Conservation (phyloP, 2,329 filamentous ascomycete genomes). For the Fusarium napiforme region DNA sequence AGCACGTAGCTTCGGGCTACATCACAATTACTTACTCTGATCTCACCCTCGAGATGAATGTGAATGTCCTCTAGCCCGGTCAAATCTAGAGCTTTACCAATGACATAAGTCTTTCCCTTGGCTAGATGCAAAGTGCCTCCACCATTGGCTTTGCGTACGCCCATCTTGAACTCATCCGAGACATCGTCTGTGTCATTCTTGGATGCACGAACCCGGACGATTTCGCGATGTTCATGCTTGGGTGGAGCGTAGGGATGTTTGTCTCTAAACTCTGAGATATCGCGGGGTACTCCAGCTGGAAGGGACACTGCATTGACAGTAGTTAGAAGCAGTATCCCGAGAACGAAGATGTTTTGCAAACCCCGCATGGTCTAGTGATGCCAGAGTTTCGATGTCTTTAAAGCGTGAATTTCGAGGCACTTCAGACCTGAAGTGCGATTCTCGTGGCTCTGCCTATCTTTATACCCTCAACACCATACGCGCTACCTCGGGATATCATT, state of each 20-base stretch:
- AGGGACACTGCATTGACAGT: slow-evolving; percentile 6
- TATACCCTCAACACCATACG: not conserved
- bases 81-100: slow-evolving; percentile 68
- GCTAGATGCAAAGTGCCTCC: slow-evolving; percentile 67
- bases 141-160: slow-evolving; percentile 60
- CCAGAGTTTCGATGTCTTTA: accelerated
- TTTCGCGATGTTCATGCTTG: slow-evolving; percentile 18
- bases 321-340: not conserved
- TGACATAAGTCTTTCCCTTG: slow-evolving; percentile 64
- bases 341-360: not conserved
- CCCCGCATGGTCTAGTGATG: not conserved
- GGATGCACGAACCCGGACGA: slow-evolving; percentile 27
- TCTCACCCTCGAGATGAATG: slow-evolving; percentile 67
- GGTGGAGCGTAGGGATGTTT: slow-evolving; percentile 32
- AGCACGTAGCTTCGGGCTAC: no score
- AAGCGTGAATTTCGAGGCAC: not conserved
- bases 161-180: slow-evolving; percentile 25
- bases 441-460: not conserved
- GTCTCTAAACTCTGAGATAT: slow-evolving; percentile 32
- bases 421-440: not conserved
- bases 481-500: not conserved
- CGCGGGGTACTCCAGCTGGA: slow-evolving; percentile 10
- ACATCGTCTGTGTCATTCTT: slow-evolving; percentile 32
- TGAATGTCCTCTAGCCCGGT: slow-evolving; percentile 68
- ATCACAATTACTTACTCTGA: slow-evolving; percentile 39